Base-by-base conservation (phyloP, 495 filamentous ascomycete species). In the Corynascus novoguineensis region DNA sequence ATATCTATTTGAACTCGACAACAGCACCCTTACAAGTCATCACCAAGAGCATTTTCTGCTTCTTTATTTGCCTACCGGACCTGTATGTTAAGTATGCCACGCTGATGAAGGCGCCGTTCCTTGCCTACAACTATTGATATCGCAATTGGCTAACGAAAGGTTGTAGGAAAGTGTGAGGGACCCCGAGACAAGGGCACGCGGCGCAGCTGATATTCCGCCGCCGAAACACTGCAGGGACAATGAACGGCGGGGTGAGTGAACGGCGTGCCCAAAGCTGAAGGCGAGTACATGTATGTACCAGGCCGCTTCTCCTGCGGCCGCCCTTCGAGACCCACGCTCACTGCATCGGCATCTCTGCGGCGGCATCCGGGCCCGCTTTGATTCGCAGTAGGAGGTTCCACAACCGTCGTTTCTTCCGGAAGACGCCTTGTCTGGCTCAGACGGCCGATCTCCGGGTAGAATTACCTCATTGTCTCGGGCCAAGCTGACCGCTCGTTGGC, bases 361-460 rank as follows among this genome's bases (percentile, higher is more conserved):
- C 48, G n/a, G n/a, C 53, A 8, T 35, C 45, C 53, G 41, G 59
- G 42, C 59, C 52, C 53, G 59, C 59, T 61, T 29, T 61, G 53
- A 61, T 61, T 57, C 59, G 59, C 41, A 27, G 53, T 31, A 19
- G 41, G 40, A 40, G 53, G 47, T 61, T 56, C 59, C 53, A 56
- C 53, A 58, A 24, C 56, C 49, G 34, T 52, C 48, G 42, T 11
- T 48, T 49, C 45, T 57, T 57, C 25, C 53, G 47, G 37, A 28
- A 24, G 35, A 42, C 34, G 27, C 42, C 37, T n/a, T 55, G 53
- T n/a, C 53, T 57, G 53, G 48, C 34, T 38, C 46, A 53, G 29
- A 14, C 15, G 12, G 27, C 28, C 24, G 53, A 50, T 42, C 53
- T 19, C 35, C 15, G 52, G 42, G 52, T 11, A 57, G 53, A 51